Evolutionary conservation across 345 rosid genomes (phyloP).

Genomic region (Leavenworthia alabamica): DNA sequence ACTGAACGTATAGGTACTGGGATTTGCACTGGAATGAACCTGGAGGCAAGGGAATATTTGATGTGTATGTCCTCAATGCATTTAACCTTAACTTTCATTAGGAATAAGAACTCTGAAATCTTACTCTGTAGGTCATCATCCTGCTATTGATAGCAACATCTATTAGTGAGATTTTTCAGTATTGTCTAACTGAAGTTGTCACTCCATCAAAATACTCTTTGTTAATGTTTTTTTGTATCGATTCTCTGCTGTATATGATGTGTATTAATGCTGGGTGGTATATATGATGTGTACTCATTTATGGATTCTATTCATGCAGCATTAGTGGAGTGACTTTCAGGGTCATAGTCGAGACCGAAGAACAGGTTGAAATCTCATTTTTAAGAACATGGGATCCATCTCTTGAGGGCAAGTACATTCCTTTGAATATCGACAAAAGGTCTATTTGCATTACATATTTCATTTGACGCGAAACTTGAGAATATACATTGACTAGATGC

Average conservation of each 20-base stretch:
- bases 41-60: conserved; percentile 75
- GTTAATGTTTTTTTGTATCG: neutral
- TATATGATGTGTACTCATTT: neutral
- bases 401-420: conserved; percentile 65
- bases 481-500: conserved; percentile 2
- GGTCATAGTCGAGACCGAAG: conserved; percentile 54
- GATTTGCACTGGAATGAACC: conserved; percentile 69
- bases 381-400: conserved; percentile 59
- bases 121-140: neutral
- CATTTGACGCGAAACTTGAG: neutral
- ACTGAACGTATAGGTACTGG: conserved; percentile 58
- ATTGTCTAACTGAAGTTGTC: neutral
- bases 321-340: conserved; percentile 52
- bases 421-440: conserved; percentile 75
- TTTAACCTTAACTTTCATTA: neutral
- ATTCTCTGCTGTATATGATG: too few relatives aligned
- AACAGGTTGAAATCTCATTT: conserved; percentile 70
- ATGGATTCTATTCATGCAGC: conserved; percentile 37
- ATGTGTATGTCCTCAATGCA: conserved; percentile 56
- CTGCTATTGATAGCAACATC: neutral
- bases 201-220: neutral
- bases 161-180: neutral
- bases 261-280: neutral
- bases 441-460: conserved; percentile 20
- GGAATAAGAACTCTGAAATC: neutral